Conservation (phyloP, 768 basidiomycete genomes). For the Megacollybia marginata region DNA sequence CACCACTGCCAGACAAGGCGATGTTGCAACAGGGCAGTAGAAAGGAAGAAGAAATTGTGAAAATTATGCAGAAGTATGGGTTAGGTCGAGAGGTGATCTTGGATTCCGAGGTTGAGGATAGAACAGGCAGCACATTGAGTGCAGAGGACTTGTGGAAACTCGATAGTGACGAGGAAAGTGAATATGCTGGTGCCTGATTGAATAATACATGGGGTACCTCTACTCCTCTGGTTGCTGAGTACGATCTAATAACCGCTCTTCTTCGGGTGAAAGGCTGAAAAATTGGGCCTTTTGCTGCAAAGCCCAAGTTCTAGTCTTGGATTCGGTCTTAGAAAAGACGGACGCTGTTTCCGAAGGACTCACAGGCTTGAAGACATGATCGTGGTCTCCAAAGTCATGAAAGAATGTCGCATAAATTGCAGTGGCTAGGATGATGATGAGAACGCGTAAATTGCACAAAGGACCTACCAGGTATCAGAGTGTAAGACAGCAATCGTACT, state of each 20-base stretch:
- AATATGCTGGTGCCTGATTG: no score
- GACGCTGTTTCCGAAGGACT: slow-evolving; percentile 14
- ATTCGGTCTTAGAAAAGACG: not conserved
- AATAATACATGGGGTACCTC: no score
- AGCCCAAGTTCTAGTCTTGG: slow-evolving; percentile 53
- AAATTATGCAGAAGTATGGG: slow-evolving; percentile 42
- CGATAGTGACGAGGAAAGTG: no score
- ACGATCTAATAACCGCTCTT: slow-evolving; percentile 29
- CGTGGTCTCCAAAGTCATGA: slow-evolving; percentile 61
- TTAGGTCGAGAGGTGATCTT: slow-evolving; percentile 30
- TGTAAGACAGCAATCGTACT: slow-evolving; percentile 43
- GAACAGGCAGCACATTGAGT: not conserved
- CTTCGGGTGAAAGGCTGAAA: slow-evolving; percentile 54
- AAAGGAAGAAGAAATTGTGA: slow-evolving; percentile 35
- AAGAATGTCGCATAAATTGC: slow-evolving; percentile 53
- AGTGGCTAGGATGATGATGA: slow-evolving; percentile 27
- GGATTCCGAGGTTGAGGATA: not conserved
- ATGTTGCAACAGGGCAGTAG: slow-evolving; percentile 5
- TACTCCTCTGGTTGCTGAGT: not conserved
- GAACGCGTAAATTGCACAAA: not conserved
- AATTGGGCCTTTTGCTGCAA: slow-evolving; percentile 39
- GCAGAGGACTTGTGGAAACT: no score
- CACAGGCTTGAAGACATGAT: slow-evolving; percentile 65
- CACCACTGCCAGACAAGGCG: slow-evolving; percentile 45
- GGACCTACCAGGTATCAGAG: slow-evolving; percentile 46